These are phyloP conservation scores for Thielaviopsis ethacetica DNA, from an alignment of 2,329 filamentous ascomycete species.

Conservation along the genomic window DNA sequence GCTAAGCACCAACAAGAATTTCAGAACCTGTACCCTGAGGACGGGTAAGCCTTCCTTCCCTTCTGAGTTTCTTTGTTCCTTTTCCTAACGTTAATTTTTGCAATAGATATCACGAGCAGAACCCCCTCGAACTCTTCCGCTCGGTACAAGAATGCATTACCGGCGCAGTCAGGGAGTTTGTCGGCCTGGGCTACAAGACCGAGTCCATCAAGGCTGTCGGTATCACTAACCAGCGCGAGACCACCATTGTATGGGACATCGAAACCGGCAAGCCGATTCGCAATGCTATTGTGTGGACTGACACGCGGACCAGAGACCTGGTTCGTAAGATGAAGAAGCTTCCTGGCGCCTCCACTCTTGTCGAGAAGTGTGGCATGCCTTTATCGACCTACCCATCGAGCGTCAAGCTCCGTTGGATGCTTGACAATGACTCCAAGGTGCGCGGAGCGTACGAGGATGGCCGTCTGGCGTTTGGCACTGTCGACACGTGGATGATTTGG, in stretches of 20 bases:
- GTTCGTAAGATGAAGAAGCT: conserved; percentile 60
- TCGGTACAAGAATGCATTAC: conserved; percentile 71
- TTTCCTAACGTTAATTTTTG: background rate
- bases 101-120: conserved; percentile 74
- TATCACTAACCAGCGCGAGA: conserved; percentile 84
- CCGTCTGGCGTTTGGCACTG: conserved; percentile 66
- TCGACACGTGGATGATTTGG: conserved; percentile 80
- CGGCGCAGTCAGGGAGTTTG: conserved; percentile 54
- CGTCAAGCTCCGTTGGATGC: conserved; percentile 71
- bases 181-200: conserved; percentile 48
- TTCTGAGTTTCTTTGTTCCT: background rate
- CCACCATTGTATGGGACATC: conserved; percentile 70
- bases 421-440: conserved; percentile 53
- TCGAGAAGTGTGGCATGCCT: conserved; percentile 60
- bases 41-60: conserved; percentile 45
- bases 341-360: conserved; percentile 51
- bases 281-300: conserved; percentile 82
- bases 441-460: conserved; percentile 60
- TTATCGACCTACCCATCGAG: conserved; percentile 80
- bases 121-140: conserved; percentile 58
- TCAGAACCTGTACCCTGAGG: conserved; percentile 65
- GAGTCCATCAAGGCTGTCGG: conserved; percentile 62
- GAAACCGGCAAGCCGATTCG: conserved; percentile 64
- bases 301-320: conserved; percentile 57
- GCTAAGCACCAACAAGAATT: conserved; percentile 80